Percentiles rank a stretch among this genome's conserved stretches.
phyloP scores from a whole-genome alignment of 192 early-diverging fungal species.

The Coemansia sp. region DNA sequence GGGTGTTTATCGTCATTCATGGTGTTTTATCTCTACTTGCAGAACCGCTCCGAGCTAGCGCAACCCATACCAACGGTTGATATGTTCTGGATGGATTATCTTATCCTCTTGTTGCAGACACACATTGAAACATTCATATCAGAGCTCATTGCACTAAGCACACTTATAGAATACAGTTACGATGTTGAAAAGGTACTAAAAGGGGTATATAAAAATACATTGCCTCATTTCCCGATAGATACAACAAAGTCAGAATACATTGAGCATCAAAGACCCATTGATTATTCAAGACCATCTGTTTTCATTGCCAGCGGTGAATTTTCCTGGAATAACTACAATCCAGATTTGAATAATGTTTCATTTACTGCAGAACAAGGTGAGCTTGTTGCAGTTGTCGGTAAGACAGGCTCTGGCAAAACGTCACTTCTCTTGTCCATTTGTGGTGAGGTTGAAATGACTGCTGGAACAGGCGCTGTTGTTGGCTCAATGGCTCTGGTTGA shows the following conservation, averaged over 20 bases:
- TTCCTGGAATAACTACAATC: slow-evolving; percentile 10
- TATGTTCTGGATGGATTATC: slow-evolving; percentile 18
- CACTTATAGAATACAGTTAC: not conserved
- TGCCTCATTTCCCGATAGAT: not conserved
- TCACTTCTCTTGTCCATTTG: slow-evolving; percentile 77
- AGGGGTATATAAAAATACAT: slow-evolving; percentile 18
- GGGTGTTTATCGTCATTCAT: slow-evolving; percentile 4
- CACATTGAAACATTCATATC: no score
- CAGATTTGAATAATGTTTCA: slow-evolving; percentile 46
- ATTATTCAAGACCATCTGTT: not conserved
- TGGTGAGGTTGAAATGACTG: slow-evolving; percentile 70
- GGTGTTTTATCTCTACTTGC: slow-evolving; percentile 18
- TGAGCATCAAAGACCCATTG: not conserved
- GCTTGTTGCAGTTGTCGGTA: slow-evolving; percentile 77
- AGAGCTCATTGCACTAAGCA: no score
- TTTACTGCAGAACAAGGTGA: slow-evolving; percentile 55
- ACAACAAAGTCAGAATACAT: no score
- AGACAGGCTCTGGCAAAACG: slow-evolving; percentile 84
- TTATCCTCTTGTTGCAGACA: no score
- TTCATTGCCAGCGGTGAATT: slow-evolving; percentile 19
- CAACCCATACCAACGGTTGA: slow-evolving; percentile 13
- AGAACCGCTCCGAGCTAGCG: not conserved
- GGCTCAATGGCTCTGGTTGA: slow-evolving; percentile 76
- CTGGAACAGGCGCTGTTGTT: slow-evolving; percentile 54
- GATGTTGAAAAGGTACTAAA: slow-evolving; percentile 17